These are phyloP conservation scores for Plasmopara halstedii DNA, from an alignment of 352 stramenopile species.

Conservation along the genomic window DNA sequence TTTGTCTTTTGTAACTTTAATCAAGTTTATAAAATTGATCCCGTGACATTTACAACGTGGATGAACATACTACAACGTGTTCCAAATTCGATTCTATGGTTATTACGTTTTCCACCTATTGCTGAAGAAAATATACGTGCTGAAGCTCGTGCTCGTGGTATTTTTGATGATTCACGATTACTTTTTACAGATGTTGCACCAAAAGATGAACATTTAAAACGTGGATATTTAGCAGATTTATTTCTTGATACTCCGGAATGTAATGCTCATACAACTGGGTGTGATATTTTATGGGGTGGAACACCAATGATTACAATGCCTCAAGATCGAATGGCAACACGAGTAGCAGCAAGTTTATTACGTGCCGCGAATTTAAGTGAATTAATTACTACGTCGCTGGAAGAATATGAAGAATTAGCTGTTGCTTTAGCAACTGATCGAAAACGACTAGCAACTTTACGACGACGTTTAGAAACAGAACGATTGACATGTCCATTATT, in stretches of 20 bases:
- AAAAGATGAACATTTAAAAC: conserved; percentile 88
- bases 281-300: conserved; percentile 88
- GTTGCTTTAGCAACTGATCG: conserved; percentile 85
- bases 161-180: conserved; percentile 52
- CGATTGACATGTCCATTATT: conserved; percentile 67
- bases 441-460: conserved; percentile 73
- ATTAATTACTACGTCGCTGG: conserved; percentile 61
- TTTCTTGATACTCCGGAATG: conserved; percentile 89
- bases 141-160: conserved; percentile 64
- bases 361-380: conserved; percentile 70
- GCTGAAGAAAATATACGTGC: conserved; percentile 80
- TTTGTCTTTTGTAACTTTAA: conserved; percentile 96
- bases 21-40: conserved; percentile 94
- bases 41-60: conserved; percentile 86
- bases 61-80: conserved; percentile 91
- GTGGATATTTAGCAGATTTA: conserved; percentile 84
- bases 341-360: conserved; percentile 84
- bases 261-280: conserved; percentile 89
- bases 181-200: conserved; percentile 82
- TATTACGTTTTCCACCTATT: conserved; percentile 81
- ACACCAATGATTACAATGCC: conserved; percentile 89
- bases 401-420: conserved; percentile 89
- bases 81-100: conserved; percentile 86
- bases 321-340: conserved; percentile 86
- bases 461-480: conserved; percentile 60